Evolutionary conservation across 208 protist species (phyloP).

Genomic region (Trypanosoma theileri): DNA sequence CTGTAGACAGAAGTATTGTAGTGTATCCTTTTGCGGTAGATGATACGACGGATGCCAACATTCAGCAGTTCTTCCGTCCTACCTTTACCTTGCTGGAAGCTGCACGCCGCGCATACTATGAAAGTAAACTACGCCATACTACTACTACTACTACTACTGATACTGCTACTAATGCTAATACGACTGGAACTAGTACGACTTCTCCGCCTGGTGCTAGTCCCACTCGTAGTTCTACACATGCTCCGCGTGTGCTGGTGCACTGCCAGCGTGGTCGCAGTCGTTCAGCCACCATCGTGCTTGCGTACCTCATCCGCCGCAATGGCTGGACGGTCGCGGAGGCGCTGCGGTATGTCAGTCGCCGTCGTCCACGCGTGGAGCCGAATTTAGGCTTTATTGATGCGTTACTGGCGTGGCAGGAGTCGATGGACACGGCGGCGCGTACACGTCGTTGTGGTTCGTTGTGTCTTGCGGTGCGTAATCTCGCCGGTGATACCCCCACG

Average conservation of each 20-base stretch:
- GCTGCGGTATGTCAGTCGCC: conserved; percentile 64
- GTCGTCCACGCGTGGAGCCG: conserved; percentile 62
- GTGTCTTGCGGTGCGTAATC: conserved; percentile 57
- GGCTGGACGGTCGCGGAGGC: conserved; percentile 83
- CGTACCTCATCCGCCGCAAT: conserved; percentile 82
- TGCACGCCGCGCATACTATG: conserved; percentile 52
- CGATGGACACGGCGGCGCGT: conserved; percentile 48
- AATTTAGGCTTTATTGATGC: conserved; percentile 85
- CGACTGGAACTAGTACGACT: not conserved
- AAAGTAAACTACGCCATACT: not conserved
- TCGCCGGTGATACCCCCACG: conserved; percentile 30
- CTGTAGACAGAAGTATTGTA: conserved; percentile 50
- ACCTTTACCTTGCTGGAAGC: conserved; percentile 61
- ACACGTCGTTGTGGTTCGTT: conserved; percentile 47
- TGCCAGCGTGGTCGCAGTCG: conserved; percentile 87
- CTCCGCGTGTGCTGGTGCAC: conserved; percentile 74
- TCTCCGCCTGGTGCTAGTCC: not conserved
- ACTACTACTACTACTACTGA: not conserved
- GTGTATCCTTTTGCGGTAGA: conserved; percentile 72
- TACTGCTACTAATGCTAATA: not conserved
- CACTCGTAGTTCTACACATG: conserved; percentile 2
- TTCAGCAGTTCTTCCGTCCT: conserved; percentile 51
- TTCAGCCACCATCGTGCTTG: conserved; percentile 80
- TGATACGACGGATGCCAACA: conserved; percentile 62
- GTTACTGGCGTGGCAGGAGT: conserved; percentile 67